These are phyloP conservation scores for Athelia psychrophila DNA, from an alignment of 1,284 basidiomycete species.

Conservation along the genomic window DNA sequence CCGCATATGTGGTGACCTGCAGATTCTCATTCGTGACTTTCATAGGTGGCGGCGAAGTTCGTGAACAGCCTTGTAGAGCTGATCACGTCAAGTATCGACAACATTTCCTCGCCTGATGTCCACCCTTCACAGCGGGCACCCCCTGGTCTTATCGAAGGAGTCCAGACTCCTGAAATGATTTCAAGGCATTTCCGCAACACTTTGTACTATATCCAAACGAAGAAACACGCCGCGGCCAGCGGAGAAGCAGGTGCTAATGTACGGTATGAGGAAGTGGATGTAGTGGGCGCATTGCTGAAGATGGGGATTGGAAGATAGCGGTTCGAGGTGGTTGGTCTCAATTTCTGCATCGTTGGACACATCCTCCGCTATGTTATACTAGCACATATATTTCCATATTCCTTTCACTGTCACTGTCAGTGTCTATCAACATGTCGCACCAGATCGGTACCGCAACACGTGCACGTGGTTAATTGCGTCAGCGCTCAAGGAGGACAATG, in stretches of 20 bases:
- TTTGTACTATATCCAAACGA: slow-evolving; percentile 75
- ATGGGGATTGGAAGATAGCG: slow-evolving; percentile 68
- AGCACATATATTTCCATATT: too few relatives aligned
- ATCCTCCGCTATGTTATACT: too few relatives aligned
- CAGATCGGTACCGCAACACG: too few relatives aligned
- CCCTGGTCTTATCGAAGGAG: slow-evolving; percentile 84
- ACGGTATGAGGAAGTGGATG: slow-evolving; percentile 83
- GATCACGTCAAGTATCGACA: slow-evolving; percentile 88
- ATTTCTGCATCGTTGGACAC: too few relatives aligned
- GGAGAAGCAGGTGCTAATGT: not conserved
- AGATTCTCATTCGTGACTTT: slow-evolving; percentile 5
- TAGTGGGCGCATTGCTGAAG: slow-evolving; percentile 83
- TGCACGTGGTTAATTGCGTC: too few relatives aligned
- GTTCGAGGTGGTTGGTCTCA: not conserved
- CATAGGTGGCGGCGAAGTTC: slow-evolving; percentile 88
- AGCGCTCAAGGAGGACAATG: too few relatives aligned
- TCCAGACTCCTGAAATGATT: slow-evolving; percentile 91
- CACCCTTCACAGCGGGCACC: slow-evolving; percentile 80
- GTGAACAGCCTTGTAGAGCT: slow-evolving; percentile 92
- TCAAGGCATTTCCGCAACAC: slow-evolving; percentile 91
- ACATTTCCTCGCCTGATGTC: slow-evolving; percentile 78
- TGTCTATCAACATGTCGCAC: too few relatives aligned
- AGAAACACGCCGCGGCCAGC: slow-evolving; percentile 57
- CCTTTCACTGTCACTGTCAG: too few relatives aligned
- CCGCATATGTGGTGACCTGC: slow-evolving; percentile 1